Base-by-base conservation (phyloP, 306 rosid species). In the Canavalia ensiformis region DNA sequence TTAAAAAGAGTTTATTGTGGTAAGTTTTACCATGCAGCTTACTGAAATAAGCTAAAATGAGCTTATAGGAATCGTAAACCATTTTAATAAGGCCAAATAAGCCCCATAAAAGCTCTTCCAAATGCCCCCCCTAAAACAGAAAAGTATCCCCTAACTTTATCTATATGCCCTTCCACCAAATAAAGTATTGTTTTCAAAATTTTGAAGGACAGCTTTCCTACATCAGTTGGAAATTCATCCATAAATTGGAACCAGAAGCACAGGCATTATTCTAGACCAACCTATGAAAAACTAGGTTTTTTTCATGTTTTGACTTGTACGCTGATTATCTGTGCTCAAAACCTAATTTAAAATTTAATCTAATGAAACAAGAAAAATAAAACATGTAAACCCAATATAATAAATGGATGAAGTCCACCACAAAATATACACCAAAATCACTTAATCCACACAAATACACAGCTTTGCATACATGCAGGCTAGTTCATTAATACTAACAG, bases 361-460 rank as follows among this genome's bases (percentile, higher is more conserved):
- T 68, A 63, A 13, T 63, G 68, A 25, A 42, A 18, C 3, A 7
- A 67, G 51, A 68, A 68, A 18, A 68, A 45, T 25, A 8, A 68
- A 45, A 45, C 28, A 68, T 10, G n/a, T 45, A 28, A 44, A 30
- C 35, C 45, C 55, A 45, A 68, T 9, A 68, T 11, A 68, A 10
- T 10, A 29, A 10, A 45, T 68, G 55, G 41, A 44, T 67, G 3
- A 41, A 67, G 74, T 47, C 58, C 44, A 49, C 59, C 70, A 4
- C 50, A 6, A 64, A 42, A 47, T 29, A 68, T 51, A 30, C 28
- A 68, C 52, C 85, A 31, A 25, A 66, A 18, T 41, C n/a, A 67
- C 52, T 18, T 67, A 42, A 25, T 57, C 63, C 35, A 57, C 35
- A 57, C 35, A 57, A 57, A 57, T 57, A 57, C 28, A 57, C 35